phyloP scores from a whole-genome alignment of 2,329 filamentous ascomycete genomes.

The Emergomyces pasteurianus region DNA sequence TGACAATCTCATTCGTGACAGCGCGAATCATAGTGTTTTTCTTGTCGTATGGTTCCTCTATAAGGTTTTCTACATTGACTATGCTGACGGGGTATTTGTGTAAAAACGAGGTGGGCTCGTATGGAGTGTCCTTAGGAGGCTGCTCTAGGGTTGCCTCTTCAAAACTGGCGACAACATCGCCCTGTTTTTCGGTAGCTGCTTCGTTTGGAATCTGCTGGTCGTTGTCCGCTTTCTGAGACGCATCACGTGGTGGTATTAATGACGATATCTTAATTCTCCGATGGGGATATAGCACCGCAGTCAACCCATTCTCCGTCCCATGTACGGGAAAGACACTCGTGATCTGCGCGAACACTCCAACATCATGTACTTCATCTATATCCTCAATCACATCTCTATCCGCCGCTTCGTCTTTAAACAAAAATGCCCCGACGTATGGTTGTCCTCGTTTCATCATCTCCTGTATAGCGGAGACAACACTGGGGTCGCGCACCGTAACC shows the following conservation, averaged over 20 bases:
- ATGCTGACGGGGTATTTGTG: constrained; percentile 85
- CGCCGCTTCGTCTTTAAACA: constrained; percentile 91
- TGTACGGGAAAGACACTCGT: constrained; percentile 84
- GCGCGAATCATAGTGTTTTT: constrained; percentile 83
- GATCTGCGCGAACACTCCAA: constrained; percentile 94
- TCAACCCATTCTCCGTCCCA: constrained; percentile 73
- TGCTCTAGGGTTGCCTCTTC: constrained; percentile 64
- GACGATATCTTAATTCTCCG: constrained; percentile 83
- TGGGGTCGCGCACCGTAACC: constrained; percentile 86
- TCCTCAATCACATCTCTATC: constrained; percentile 91
- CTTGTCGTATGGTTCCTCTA: constrained; percentile 78
- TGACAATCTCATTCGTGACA: constrained; percentile 94
- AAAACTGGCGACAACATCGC: constrained; percentile 93
- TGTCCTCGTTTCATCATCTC: constrained; percentile 96
- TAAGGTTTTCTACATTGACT: constrained; percentile 87
- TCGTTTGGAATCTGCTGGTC: constrained; percentile 31
- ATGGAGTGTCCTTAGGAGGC: constrained; percentile 46
- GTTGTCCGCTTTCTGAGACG: constrained; percentile 19
- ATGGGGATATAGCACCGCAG: constrained; percentile 91
- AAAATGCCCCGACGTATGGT: constrained; percentile 90
- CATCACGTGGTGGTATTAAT: constrained; percentile 55
- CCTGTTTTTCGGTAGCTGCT: constrained; percentile 56
- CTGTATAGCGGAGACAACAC: constrained; percentile 81
- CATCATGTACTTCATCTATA: constrained; percentile 82
- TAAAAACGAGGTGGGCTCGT: constrained; percentile 83